A percentile compares a stretch with the other conserved stretches of the same genome.
Evolutionary conservation across 192 early-diverging fungal genomes (phyloP).

Genomic region (Pilobolus umbonatus): DNA sequence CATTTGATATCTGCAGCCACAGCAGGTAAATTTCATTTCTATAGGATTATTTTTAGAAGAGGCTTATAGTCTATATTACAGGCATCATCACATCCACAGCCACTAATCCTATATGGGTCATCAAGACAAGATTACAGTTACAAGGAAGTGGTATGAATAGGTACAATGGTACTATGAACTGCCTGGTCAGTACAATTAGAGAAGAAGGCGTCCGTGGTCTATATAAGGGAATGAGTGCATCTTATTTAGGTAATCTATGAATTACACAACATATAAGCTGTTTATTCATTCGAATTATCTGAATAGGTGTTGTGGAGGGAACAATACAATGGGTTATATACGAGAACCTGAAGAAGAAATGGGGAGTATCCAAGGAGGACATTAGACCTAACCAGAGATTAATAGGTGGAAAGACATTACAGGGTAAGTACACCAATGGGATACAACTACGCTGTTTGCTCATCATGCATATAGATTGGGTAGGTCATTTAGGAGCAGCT

Average conservation of each 20-base stretch:
- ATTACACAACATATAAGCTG: neutral
- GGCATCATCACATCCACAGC: constrained; percentile 69
- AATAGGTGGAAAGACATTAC: constrained; percentile 18
- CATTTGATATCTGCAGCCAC: constrained; percentile 64
- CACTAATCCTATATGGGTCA: constrained; percentile 98
- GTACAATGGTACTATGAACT: constrained; percentile 83
- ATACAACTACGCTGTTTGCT: neutral
- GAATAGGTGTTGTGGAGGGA: constrained; percentile 74
- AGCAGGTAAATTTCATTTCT: constrained; percentile 18
- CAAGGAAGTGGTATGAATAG: constrained; percentile 41
- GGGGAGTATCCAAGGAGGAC: neutral
- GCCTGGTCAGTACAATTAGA: constrained; percentile 57
- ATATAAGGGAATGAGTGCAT: constrained; percentile 89
- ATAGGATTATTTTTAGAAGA: no score
- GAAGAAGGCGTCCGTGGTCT: constrained; percentile 81
- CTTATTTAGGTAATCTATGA: constrained; percentile 82
- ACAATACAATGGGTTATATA: constrained; percentile 97
- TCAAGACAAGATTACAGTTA: constrained; percentile 95
- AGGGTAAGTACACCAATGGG: constrained; percentile 5
- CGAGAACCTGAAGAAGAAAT: constrained; percentile 78
- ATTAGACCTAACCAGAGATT: neutral
- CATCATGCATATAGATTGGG: constrained; percentile 50
- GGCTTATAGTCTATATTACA: no score
- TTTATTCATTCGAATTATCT: neutral
- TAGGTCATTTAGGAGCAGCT: constrained; percentile 79